A percentile compares a stretch with the other conserved stretches of the same genome.
These are phyloP conservation scores for Suhomyces bokatorum DNA, from an alignment of 1,139 yeast genomes.

Conservation along the genomic window DNA sequence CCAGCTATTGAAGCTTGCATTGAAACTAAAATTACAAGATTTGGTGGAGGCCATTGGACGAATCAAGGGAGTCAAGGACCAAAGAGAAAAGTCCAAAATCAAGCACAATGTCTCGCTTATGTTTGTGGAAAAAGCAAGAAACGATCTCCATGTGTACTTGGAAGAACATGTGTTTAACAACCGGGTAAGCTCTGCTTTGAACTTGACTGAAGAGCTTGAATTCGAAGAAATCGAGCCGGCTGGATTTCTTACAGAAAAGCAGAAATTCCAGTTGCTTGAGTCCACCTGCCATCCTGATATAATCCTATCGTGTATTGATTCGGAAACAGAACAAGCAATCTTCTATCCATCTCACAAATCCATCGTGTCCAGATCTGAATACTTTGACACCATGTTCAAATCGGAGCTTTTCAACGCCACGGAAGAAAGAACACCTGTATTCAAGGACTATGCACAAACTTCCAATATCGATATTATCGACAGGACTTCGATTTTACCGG, in stretches of 20 bases:
- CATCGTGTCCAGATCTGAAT: constrained; percentile 60
- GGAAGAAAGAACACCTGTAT: constrained; percentile 22
- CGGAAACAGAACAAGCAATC: constrained; percentile 24
- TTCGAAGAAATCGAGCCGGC: constrained; percentile 34
- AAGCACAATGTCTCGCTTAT: constrained; percentile 46
- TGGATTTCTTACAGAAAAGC: constrained; percentile 18
- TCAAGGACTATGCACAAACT: constrained; percentile 9
- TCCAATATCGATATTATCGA: constrained; percentile 21
- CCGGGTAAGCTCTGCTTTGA: constrained; percentile 12
- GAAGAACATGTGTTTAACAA: constrained; percentile 35
- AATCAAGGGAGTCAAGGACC: constrained; percentile 15
- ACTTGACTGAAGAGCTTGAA: constrained; percentile 25
- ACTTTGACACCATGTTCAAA: constrained; percentile 64
- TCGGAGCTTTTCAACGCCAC: constrained; percentile 39
- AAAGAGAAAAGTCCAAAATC: constrained; percentile 37
- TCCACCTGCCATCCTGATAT: constrained; percentile 48
- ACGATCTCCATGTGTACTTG: constrained; percentile 45
- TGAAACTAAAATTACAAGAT: constrained; percentile 35
- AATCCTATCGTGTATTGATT: constrained; percentile 41
- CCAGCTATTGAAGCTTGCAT: constrained; percentile 34
- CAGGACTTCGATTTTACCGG: constrained; percentile 21
- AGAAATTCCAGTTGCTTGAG: constrained; percentile 22
- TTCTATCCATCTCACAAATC: constrained; percentile 67
- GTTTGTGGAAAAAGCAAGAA: constrained; percentile 50
- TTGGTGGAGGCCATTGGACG: constrained; percentile 33